Evolutionary conservation across 352 stramenopile genomes (phyloP), one percentile per base, ranked within the genome.

Genomic region (Pythium phragmiticola): DNA sequence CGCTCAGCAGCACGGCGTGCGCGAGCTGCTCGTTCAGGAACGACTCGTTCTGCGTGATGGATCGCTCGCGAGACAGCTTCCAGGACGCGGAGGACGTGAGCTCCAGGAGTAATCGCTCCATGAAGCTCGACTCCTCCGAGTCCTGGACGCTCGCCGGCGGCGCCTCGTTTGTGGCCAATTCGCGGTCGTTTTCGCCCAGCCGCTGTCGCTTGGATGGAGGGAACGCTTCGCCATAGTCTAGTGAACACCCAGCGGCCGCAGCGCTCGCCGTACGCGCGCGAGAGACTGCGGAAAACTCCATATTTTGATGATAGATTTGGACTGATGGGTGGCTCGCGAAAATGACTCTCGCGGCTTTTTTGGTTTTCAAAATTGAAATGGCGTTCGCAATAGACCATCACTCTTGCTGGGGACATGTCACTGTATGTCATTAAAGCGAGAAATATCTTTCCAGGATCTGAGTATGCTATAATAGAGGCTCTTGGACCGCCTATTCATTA

Each of bases 1-100:
- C 43, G 51, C 58, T 58, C 9, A 73, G 50, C 51, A 73, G 21
- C 51, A 65, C 63, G 54, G 61, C 74, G 57, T 87, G 78, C 23
- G 78, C 70, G 21, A 92, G 59, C 63, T 92, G 82, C 23, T 90
- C 80, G 48, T 92, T 90, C 16, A 92, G 49, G 45, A 78, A 87
- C 55, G 66, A 21, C 48, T 92, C 72, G 41, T 74, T 88, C 21
- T 74, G 60, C 28, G 53, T 61, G 21, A 92, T 49, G 7, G 72
- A 66, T 16, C 86, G 80, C 13, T 66, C 61, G 11, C 45, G 37
- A 19, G 82, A 78, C 39, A 92, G 64, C 13, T 76, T 75, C 78
- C 80, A 92, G 33, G 77, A 46, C 14, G 33, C 37, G 1, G 33
- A 51, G 7, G 41, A 21, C 47, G 65, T 46, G 19, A 73, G 28